Conservation (phyloP, 192 early-diverging fungal species). For the Phlyctochytrium bullatum region DNA sequence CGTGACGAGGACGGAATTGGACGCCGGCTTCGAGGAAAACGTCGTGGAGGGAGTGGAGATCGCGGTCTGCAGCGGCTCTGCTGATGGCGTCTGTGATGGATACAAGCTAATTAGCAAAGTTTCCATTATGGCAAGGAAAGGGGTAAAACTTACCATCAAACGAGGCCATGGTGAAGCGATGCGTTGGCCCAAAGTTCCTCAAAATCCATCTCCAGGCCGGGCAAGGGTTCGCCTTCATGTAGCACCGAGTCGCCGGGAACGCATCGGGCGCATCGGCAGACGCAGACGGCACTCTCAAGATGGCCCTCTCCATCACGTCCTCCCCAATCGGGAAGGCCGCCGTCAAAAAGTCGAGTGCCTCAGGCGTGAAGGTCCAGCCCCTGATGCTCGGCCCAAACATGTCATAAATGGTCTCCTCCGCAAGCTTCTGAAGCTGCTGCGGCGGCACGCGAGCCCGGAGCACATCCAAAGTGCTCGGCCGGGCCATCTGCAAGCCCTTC, state of each 20-base stretch:
- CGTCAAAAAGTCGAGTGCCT: slow-evolving; percentile 35
- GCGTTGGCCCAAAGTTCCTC: slow-evolving; percentile 40
- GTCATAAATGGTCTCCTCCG: slow-evolving; percentile 42
- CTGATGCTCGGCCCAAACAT: slow-evolving; percentile 47
- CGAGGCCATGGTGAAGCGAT: slow-evolving; percentile 50
- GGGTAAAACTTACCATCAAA: slow-evolving; percentile 37
- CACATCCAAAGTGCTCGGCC: slow-evolving; percentile 31
- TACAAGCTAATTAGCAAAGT: slow-evolving; percentile 1
- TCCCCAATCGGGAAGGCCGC: slow-evolving; percentile 32
- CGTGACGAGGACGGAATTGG: slow-evolving; percentile 44
- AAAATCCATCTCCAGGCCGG: slow-evolving; percentile 53
- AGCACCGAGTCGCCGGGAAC: slow-evolving; percentile 47
- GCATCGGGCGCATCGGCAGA: slow-evolving; percentile 23
- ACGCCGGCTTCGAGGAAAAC: slow-evolving; percentile 44
- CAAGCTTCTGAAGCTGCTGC: slow-evolving; percentile 24
- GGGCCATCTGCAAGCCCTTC: slow-evolving; percentile 41
- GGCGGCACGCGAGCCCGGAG: slow-evolving; percentile 20
- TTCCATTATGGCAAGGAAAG: not conserved
- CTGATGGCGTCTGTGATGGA: slow-evolving; percentile 42
- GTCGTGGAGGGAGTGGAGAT: slow-evolving; percentile 46
- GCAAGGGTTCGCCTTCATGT: slow-evolving; percentile 49
- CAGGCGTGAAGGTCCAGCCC: slow-evolving; percentile 39
- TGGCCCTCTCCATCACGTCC: slow-evolving; percentile 26
- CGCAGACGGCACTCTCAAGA: slow-evolving; percentile 29
- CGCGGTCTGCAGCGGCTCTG: slow-evolving; percentile 47